Percentiles rank a stretch among this genome's conserved stretches.
Evolutionary conservation across 495 filamentous ascomycete genomes (phyloP).

Genomic region (Xylaria bambusicola): DNA sequence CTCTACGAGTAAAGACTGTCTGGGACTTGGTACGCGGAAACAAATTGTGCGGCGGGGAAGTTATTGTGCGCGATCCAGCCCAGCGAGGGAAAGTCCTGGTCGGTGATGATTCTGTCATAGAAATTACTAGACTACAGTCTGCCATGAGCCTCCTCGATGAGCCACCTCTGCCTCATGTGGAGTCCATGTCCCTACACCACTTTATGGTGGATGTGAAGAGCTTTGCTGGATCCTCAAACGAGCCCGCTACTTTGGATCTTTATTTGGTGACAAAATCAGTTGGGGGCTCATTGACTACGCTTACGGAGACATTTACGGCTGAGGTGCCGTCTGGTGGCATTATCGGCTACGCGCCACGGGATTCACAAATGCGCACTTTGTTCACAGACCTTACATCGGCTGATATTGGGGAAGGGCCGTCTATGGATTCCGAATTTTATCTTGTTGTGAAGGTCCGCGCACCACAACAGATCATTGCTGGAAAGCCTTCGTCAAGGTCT

Average conservation of each 20-base stretch:
- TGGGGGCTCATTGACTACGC: slow-evolving; percentile 59
- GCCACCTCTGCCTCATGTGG: slow-evolving; percentile 63
- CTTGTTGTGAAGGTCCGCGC: slow-evolving; percentile 81
- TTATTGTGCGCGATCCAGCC: slow-evolving; percentile 88
- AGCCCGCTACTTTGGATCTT: slow-evolving; percentile 74
- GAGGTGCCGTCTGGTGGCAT: slow-evolving; percentile 75
- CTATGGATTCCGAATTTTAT: slow-evolving; percentile 68
- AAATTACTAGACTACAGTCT: slow-evolving; percentile 87
- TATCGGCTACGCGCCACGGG: slow-evolving; percentile 58
- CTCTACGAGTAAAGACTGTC: slow-evolving; percentile 78
- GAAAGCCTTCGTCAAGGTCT: slow-evolving; percentile 49
- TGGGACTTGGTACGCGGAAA: slow-evolving; percentile 95
- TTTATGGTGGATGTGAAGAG: slow-evolving; percentile 80
- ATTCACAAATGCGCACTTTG: slow-evolving; percentile 73
- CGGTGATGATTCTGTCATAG: slow-evolving; percentile 88
- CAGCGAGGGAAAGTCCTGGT: slow-evolving; percentile 84
- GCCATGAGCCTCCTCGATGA: slow-evolving; percentile 93
- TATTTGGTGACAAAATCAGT: slow-evolving; percentile 72
- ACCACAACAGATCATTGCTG: slow-evolving; percentile 52
- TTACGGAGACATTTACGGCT: slow-evolving; percentile 82
- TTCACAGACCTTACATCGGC: slow-evolving; percentile 80
- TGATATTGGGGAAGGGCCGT: slow-evolving; percentile 79
- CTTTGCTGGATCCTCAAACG: slow-evolving; percentile 70
- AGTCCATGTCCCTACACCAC: slow-evolving; percentile 78
- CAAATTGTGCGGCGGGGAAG: slow-evolving; percentile 85